phyloP scores from a whole-genome alignment of 345 rosid genomes.

The Corchorus olitorius region DNA sequence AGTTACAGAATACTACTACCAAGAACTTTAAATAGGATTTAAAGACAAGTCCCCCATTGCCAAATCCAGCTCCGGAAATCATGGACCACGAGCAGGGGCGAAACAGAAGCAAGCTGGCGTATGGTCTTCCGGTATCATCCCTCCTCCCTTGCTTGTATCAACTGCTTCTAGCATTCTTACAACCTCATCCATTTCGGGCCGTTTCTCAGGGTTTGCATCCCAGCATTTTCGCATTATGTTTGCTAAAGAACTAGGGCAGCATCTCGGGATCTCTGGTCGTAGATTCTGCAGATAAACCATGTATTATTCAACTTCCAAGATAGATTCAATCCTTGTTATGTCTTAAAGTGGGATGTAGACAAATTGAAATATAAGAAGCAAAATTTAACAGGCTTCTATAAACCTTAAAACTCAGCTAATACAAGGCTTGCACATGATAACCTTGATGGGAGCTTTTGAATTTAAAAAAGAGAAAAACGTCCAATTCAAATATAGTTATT shows the following conservation, averaged over 20 bases:
- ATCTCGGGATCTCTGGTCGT: slow-evolving; percentile 86
- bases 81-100: slow-evolving; percentile 76
- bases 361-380: no score
- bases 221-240: slow-evolving; percentile 84
- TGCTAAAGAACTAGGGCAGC: slow-evolving; percentile 73
- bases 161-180: slow-evolving; percentile 77
- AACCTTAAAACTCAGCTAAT: not conserved
- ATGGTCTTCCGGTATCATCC: slow-evolving; percentile 93
- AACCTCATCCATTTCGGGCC: slow-evolving; percentile 88
- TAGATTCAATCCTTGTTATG: not conserved
- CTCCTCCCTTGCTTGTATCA: slow-evolving; percentile 91
- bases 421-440: not conserved
- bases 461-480: not conserved
- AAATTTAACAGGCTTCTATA: no score
- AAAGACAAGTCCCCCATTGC: not conserved
- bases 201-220: slow-evolving; percentile 71
- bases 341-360: not conserved
- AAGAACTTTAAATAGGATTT: not conserved
- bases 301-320: not conserved
- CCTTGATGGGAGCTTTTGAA: not conserved
- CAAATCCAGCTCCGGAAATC: not conserved
- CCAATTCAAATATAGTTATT: not conserved
- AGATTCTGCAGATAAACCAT: slow-evolving; percentile 55
- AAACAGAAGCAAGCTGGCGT: slow-evolving; percentile 72
- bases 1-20: not conserved